A percentile compares a stretch with the other conserved stretches of the same genome.
Evolutionary conservation across 164 flowering plant genomes (phyloP).

Genomic region (Umbellularia californica): DNA sequence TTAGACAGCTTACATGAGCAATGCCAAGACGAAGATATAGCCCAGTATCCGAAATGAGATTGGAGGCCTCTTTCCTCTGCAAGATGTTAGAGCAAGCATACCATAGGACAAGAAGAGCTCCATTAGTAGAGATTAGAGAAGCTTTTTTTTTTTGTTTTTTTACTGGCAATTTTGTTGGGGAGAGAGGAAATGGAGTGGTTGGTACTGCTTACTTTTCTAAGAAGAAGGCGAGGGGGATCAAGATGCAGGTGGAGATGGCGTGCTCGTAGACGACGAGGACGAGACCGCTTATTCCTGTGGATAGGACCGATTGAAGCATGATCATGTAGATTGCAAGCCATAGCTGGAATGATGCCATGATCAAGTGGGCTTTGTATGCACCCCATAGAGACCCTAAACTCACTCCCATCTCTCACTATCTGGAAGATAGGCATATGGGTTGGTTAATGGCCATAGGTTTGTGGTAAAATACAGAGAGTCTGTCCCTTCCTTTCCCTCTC

Average conservation of each 20-base stretch:
- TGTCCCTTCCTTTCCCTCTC: no score
- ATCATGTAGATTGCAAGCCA: neutral
- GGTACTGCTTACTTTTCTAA: neutral
- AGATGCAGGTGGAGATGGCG: neutral
- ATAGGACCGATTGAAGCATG: neutral
- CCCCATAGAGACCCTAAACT: neutral
- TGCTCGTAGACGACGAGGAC: constrained; percentile 1
- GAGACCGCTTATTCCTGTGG: neutral
- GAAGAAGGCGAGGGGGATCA: neutral
- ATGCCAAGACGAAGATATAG: neutral
- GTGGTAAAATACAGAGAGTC: no score
- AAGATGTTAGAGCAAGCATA: no score
- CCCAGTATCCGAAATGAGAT: neutral
- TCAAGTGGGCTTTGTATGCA: neutral
- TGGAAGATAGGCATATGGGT: neutral
- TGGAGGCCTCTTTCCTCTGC: neutral
- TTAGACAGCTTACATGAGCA: neutral
- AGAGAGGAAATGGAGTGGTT: no score
- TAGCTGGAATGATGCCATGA: neutral
- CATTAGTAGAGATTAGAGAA: no score
- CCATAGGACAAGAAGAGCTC: no score
- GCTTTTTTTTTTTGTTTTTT: no score
- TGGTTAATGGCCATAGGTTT: no score
- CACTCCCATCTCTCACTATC: neutral
- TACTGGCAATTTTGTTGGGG: no score